These are phyloP conservation scores for Monilinia aucupariae DNA, from an alignment of 2,329 filamentous ascomycete species.

Conservation along the genomic window DNA sequence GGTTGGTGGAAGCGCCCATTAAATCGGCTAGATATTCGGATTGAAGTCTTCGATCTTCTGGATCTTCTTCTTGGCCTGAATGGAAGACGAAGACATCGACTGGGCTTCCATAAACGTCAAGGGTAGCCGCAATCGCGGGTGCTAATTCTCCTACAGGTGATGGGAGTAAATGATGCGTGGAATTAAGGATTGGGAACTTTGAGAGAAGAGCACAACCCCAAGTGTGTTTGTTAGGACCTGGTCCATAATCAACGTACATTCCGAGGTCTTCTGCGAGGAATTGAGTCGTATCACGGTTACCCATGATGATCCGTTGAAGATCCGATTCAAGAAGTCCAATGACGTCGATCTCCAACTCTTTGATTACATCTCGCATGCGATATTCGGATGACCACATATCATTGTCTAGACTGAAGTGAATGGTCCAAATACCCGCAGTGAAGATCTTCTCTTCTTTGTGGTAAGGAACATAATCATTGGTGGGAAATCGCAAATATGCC, in stretches of 20 bases:
- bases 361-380: conserved; percentile 84
- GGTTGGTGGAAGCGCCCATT: conserved; percentile 78
- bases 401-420: conserved; percentile 96
- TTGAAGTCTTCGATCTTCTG: conserved; percentile 83
- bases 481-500: conserved; percentile 86
- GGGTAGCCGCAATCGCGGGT: conserved; percentile 92
- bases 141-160: conserved; percentile 92
- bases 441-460: conserved; percentile 81
- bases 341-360: conserved; percentile 94
- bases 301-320: conserved; percentile 97
- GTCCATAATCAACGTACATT: conserved; percentile 98
- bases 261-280: conserved; percentile 92
- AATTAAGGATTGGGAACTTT: conserved; percentile 97
- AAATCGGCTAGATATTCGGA: conserved; percentile 77
- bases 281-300: conserved; percentile 93
- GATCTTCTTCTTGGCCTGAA: conserved; percentile 95
- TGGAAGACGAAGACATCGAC: conserved; percentile 98
- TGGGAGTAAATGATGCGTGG: conserved; percentile 89
- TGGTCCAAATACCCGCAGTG: conserved; percentile 96
- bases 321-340: conserved; percentile 92
- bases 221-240: conserved; percentile 97
- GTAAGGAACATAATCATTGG: conserved; percentile 85
- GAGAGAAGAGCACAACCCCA: conserved; percentile 91
- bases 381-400: conserved; percentile 98
- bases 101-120: conserved; percentile 83